A percentile compares a stretch with the other conserved stretches of the same genome.
These are phyloP conservation scores for Xylaria sp. DNA, from an alignment of 2,329 filamentous ascomycete genomes.

Conservation along the genomic window DNA sequence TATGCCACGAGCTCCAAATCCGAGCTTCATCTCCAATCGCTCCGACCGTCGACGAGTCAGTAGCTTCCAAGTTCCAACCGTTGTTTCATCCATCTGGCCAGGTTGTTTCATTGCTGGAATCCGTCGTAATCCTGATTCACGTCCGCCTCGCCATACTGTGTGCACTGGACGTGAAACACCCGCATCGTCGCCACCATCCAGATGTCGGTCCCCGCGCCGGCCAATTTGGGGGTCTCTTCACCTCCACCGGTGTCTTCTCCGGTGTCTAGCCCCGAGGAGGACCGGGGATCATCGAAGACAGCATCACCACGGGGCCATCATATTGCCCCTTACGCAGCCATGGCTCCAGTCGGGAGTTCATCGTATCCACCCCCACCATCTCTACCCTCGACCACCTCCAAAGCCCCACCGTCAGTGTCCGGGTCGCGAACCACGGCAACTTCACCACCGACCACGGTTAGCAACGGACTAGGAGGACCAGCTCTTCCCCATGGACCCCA, in stretches of 20 bases:
- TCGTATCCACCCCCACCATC: constrained; percentile 29
- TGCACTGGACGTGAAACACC: constrained; percentile 14
- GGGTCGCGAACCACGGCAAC: constrained; percentile 34
- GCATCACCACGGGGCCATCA: constrained; percentile 23
- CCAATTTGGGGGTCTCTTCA: constrained; percentile 25
- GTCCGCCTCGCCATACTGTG: neutral
- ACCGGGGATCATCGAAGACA: constrained; percentile 22
- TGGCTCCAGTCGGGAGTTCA: constrained; percentile 17
- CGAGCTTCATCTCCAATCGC: constrained; percentile 38
- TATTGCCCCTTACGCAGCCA: constrained; percentile 14
- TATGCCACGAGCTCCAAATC: constrained; percentile 38
- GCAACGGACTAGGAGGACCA: constrained; percentile 10
- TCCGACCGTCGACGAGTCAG: constrained; percentile 17
- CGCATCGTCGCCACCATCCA: constrained; percentile 13
- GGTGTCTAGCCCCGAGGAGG: constrained; percentile 23
- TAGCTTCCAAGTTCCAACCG: constrained; percentile 15
- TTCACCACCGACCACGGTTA: constrained; percentile 33
- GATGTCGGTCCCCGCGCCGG: constrained; percentile 32
- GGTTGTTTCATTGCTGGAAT: constrained; percentile 35
- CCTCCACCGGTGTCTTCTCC: constrained; percentile 25
- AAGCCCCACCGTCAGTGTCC: constrained; percentile 32
- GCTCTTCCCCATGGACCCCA: constrained; percentile 12
- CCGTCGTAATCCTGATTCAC: constrained; percentile 3
- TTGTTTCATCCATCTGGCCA: constrained; percentile 35
- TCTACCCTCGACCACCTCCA: constrained; percentile 30